Base-by-base conservation (phyloP, 768 basidiomycete species). In the Kwoniella sp. region DNA sequence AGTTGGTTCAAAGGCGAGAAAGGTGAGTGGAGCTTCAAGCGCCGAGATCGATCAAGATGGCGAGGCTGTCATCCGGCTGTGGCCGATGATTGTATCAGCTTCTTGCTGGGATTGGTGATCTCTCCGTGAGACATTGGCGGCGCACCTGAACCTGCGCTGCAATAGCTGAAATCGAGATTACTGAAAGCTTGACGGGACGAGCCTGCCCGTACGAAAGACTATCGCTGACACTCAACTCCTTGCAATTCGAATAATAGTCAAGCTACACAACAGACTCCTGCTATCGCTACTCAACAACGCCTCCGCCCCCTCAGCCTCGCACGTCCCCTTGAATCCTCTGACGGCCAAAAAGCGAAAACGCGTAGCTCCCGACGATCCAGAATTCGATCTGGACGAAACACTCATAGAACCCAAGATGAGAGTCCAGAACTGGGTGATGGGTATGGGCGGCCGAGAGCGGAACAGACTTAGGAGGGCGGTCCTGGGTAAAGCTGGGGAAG, bases 1-100 rank as follows among this genome's bases (percentile, higher is more conserved):
- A 64, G 67, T 1, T 77, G 73, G 72, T 52, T 77, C 25, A 77
- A 77, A 28, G 76, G 73, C 0, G 58, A 69, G 30, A 70, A 72
- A 34, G 15, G 76, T 77, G 57, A 66, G 72, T 73, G 37, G 9
- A 37, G 30, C 13, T 30, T 23, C n/a, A 25, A 61, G 28, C 29
- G 34, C 37, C 5, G 29, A 34, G 13, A 34, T 5, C 34, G 34
- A n/a, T n/a, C n/a, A n/a, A n/a, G n/a, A n/a, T n/a, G n/a, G n/a
- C n/a, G n/a, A n/a, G n/a, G n/a, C n/a, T n/a, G n/a, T n/a, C n/a
- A n/a, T n/a, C n/a, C n/a, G n/a, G n/a, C n/a, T n/a, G n/a, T n/a
- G n/a, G n/a, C n/a, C n/a, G n/a, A n/a, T n/a, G n/a, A n/a, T n/a
- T n/a, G n/a, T n/a, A n/a, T n/a, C n/a, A n/a, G n/a, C n/a, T n/a